Percentiles rank a stretch among this genome's conserved stretches.
These are phyloP conservation scores for Chaetomium cochliodes DNA, from an alignment of 495 filamentous ascomycete species.

Conservation along the genomic window DNA sequence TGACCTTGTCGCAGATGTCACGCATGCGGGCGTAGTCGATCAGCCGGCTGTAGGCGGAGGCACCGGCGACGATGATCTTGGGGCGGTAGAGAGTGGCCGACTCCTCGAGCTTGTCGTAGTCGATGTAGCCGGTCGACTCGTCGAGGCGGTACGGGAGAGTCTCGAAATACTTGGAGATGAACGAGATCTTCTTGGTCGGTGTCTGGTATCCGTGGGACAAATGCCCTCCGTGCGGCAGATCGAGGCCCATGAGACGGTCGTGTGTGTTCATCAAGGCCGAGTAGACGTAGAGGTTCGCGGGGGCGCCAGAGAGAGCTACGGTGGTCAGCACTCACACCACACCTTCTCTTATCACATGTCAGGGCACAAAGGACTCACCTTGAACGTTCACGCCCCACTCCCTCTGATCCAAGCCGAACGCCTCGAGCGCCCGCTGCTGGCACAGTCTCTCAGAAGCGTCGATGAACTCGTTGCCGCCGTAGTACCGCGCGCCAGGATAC, in stretches of 20 bases:
- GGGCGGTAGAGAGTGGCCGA: conserved; percentile 83
- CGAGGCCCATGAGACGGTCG: conserved; percentile 94
- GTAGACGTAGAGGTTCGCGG: conserved; percentile 94
- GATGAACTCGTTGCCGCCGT: conserved; percentile 95
- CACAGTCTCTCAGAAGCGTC: conserved; percentile 87
- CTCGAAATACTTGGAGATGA: conserved; percentile 98
- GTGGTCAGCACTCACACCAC: neutral
- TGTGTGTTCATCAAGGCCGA: conserved; percentile 88
- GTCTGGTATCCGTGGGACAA: conserved; percentile 98
- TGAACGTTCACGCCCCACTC: conserved; percentile 99
- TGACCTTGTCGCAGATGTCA: conserved; percentile 82
- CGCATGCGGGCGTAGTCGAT: conserved; percentile 91
- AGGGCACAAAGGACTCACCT: conserved; percentile 51
- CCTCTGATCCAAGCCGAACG: conserved; percentile 75
- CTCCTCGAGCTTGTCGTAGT: conserved; percentile 87
- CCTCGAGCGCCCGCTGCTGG: conserved; percentile 81
- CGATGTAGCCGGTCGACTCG: conserved; percentile 85
- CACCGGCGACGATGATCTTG: conserved; percentile 92
- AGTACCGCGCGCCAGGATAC: conserved; percentile 94
- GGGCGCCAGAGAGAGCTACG: conserved; percentile 87
- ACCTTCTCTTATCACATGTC: neutral
- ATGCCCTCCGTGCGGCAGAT: conserved; percentile 94
- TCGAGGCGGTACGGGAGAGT: conserved; percentile 92
- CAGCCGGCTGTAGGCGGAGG: conserved; percentile 89
- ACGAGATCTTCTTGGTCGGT: conserved; percentile 96